A percentile compares a stretch with the other conserved stretches of the same genome.
phyloP scores from a whole-genome alignment of 2,329 filamentous ascomycete genomes.

The Colletotrichum nymphaeae region DNA sequence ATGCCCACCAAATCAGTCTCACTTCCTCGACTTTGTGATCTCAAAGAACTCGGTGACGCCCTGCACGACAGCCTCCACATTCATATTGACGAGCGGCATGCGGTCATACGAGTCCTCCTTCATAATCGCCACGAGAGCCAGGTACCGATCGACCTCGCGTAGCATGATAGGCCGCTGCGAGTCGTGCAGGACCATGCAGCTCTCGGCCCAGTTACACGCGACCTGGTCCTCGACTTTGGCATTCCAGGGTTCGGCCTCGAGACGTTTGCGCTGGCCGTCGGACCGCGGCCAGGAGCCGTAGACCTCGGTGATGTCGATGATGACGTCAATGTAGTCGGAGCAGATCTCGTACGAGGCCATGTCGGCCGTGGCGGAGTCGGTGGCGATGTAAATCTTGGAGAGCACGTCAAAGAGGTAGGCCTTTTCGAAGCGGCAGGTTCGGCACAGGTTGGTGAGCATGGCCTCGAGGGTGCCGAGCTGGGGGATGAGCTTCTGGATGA shows the following conservation, averaged over 20 bases:
- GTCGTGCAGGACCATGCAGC: conserved; percentile 74
- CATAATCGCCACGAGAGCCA: conserved; percentile 88
- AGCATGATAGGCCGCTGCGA: conserved; percentile 73
- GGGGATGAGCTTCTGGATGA: conserved; percentile 97
- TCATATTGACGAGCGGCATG: conserved; percentile 88
- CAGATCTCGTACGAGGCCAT: conserved; percentile 98
- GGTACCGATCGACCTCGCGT: conserved; percentile 77
- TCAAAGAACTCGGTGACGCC: conserved; percentile 84
- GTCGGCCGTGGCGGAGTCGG: conserved; percentile 91
- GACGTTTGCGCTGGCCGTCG: conserved; percentile 62
- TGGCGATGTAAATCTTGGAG: conserved; percentile 98
- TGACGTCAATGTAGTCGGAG: conserved; percentile 98
- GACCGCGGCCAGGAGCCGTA: conserved; percentile 81
- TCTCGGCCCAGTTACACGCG: conserved; percentile 74
- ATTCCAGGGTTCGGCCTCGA: conserved; percentile 71
- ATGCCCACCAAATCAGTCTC: neutral
- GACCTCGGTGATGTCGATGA: conserved; percentile 95
- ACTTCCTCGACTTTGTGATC: conserved; percentile 70
- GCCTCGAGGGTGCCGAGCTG: conserved; percentile 93
- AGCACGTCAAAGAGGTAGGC: conserved; percentile 98
- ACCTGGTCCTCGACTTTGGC: conserved; percentile 74
- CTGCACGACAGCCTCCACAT: conserved; percentile 84
- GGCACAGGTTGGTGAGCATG: conserved; percentile 92
- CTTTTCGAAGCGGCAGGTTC: conserved; percentile 95
- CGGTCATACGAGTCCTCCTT: conserved; percentile 86